phyloP scores from a whole-genome alignment of 1,284 basidiomycete genomes.

The Ceratobasidium sp. region DNA sequence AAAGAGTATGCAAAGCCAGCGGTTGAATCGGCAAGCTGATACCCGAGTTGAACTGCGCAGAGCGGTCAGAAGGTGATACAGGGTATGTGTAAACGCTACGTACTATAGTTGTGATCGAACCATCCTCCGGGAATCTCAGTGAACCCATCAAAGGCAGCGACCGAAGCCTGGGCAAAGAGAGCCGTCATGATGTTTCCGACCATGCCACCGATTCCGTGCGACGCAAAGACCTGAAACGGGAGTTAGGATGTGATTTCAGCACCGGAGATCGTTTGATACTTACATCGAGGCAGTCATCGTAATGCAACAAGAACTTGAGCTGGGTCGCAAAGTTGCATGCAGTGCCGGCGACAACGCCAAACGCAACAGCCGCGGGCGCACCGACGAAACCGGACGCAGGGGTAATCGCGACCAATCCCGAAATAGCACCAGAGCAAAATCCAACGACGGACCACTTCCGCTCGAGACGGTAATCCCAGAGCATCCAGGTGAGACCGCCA shows the following conservation, averaged over 20 bases:
- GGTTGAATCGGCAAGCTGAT: conserved; percentile 83
- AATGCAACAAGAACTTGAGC: conserved; percentile 80
- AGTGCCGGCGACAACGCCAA: conserved; percentile 84
- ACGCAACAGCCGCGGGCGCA: conserved; percentile 80
- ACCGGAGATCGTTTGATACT: conserved; percentile 42
- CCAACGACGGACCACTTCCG: conserved; percentile 93
- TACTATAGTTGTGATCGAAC: conserved; percentile 79
- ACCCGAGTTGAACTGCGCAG: conserved; percentile 70
- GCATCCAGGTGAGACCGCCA: conserved; percentile 94
- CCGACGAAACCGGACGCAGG: conserved; percentile 92
- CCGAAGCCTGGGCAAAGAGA: conserved; percentile 85
- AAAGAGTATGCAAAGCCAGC: conserved; percentile 82
- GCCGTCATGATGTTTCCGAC: conserved; percentile 72
- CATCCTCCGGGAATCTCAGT: conserved; percentile 82
- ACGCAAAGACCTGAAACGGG: conserved; percentile 54
- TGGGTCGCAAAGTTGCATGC: conserved; percentile 94
- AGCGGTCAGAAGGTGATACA: conserved; percentile 41
- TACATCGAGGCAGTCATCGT: conserved; percentile 84
- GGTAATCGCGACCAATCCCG: conserved; percentile 90
- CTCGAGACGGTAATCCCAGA: conserved; percentile 92
- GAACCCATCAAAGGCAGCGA: conserved; percentile 84
- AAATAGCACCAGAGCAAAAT: conserved; percentile 94
- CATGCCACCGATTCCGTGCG: conserved; percentile 61
- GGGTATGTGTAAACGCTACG: not conserved
- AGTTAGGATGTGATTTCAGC: not conserved